Base-by-base conservation (phyloP, 345 rosid genomes). In the Atalantia buxifolia region DNA sequence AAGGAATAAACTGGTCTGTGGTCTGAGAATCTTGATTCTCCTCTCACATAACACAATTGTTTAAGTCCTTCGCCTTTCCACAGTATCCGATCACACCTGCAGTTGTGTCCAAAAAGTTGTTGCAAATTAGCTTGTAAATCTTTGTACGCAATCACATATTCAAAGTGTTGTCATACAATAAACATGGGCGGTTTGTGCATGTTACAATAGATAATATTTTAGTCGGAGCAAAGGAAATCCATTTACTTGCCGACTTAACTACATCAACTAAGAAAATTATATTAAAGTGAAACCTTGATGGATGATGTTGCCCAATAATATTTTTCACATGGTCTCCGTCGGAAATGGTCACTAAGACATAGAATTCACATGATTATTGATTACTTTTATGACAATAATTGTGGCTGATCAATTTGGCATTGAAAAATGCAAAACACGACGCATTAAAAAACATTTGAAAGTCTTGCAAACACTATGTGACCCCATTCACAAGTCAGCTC, bases 11-110 rank as follows among this genome's bases (percentile, higher is more conserved):
- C 99, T n/a, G 99, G 98, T 75, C 98, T 80, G 71, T 95, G 99
- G 85, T 95, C 99, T 22, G 99, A 95, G 85, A 95, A 95, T 85
- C 81, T 91, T 14, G 97, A 95, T 86, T 93, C 98, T 69, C 98
- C 97, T 78, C 99, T 87, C 33, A 76, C 56, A 33, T 95, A 95
- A 87, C 89, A 83, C 63, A 91, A 66, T 68, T 95, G 99, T 78
- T 89, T 88, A 76, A 95, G 66, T 28, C 93, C 98, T 22, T 91
- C 94, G 25, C 99, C 99, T 89, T 80, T 92, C 98, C 98, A 95
- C 80, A 93, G 48, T 81, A 95, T 92, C 60, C 99, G 74, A 83
- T 95, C 99, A 53, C 99, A 95, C 98, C 98, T 95, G 89, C 74
- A 80, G 75, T 71, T n/a, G 56, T 22, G 3, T 21, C 53, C 38